Evolutionary conservation across 2,329 filamentous ascomycete species (phyloP).

Genomic region (Colletotrichum scovillei): DNA sequence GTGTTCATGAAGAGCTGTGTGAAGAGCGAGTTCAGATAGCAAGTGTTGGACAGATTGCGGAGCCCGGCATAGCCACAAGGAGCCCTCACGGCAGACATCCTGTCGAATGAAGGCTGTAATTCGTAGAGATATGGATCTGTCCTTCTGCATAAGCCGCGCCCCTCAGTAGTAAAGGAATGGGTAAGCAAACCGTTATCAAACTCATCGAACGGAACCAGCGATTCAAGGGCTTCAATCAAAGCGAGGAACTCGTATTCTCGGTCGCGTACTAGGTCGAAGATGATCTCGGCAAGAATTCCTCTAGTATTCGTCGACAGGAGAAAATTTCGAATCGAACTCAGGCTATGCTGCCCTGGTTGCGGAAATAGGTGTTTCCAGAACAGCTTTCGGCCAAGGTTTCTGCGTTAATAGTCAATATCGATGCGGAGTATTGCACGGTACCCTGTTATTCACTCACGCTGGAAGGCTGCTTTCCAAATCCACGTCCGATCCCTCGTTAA

Average conservation of each 20-base stretch:
- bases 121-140: conserved; percentile 70
- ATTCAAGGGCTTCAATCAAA: conserved; percentile 63
- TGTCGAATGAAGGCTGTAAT: conserved; percentile 71
- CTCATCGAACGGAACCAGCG: conserved; percentile 58
- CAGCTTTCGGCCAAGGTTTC: conserved; percentile 52
- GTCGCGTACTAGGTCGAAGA: conserved; percentile 67
- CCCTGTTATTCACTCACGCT: conserved; percentile 37
- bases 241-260: conserved; percentile 58
- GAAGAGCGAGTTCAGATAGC: conserved; percentile 94
- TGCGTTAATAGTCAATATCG: conserved; percentile 25
- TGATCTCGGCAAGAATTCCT: conserved; percentile 68
- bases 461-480: conserved; percentile 38
- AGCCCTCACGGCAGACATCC: conserved; percentile 76
- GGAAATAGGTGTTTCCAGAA: conserved; percentile 77
- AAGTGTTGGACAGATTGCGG: conserved; percentile 94
- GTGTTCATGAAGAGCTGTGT: conserved; percentile 98
- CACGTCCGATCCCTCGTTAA: conserved; percentile 23
- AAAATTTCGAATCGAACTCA: conserved; percentile 38
- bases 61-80: conserved; percentile 87
- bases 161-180: background rate
- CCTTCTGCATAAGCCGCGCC: conserved; percentile 9
- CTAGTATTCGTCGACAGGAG: conserved; percentile 67
- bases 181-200: conserved; percentile 19
- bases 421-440: background rate
- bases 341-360: conserved; percentile 47